Evolutionary conservation across 441 rosid genomes (phyloP).

Genomic region (Erodium trifolium): DNA sequence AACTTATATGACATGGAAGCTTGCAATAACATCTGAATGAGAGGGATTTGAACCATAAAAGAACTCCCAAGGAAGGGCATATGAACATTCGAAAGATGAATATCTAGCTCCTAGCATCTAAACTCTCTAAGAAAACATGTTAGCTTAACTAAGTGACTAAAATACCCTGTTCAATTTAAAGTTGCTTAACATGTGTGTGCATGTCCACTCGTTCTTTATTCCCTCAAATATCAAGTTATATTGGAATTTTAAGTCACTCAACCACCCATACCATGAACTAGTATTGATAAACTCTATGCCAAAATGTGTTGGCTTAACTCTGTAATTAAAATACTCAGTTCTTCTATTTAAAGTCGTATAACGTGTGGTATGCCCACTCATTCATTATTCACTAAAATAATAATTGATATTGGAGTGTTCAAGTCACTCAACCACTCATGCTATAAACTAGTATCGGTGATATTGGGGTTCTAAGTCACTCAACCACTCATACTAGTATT

Average conservation of each 20-base stretch:
- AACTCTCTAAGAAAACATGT: background rate
- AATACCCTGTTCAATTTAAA: too few species aligned
- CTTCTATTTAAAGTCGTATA: background rate
- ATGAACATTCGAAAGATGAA: background rate
- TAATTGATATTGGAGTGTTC: background rate
- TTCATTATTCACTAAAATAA: background rate
- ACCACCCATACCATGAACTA: too few species aligned
- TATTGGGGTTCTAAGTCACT: background rate
- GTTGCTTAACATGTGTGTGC: too few species aligned
- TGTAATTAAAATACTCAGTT: background rate
- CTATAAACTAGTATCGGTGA: background rate
- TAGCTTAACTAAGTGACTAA: too few species aligned
- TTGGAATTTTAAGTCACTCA: too few species aligned
- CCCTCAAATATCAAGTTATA: too few species aligned
- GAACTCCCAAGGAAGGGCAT: background rate
- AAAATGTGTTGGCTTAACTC: background rate
- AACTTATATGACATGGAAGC: background rate
- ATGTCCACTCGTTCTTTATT: too few species aligned
- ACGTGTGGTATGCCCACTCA: background rate
- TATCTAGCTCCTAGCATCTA: background rate
- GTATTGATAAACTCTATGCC: too few species aligned
- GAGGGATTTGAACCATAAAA: background rate
- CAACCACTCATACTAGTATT: background rate
- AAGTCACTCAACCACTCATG: background rate
- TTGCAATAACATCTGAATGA: background rate